Percentiles rank a stretch among this genome's conserved stretches.
These are phyloP conservation scores for Coemansia sp. DNA, from an alignment of 192 early-diverging fungal species.

Conservation along the genomic window DNA sequence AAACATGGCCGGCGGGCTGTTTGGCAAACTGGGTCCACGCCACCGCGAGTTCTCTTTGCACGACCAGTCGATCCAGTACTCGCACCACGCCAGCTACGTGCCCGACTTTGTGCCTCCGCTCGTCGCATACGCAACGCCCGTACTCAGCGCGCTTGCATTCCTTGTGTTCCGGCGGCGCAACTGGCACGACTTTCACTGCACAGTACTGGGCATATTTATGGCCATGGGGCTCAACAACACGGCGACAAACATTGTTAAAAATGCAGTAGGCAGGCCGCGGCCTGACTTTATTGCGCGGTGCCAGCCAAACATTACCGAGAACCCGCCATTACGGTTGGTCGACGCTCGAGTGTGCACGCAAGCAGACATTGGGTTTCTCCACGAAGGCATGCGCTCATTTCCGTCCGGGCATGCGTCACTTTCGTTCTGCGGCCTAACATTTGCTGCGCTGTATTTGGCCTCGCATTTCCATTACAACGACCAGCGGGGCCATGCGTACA, in stretches of 20 bases:
- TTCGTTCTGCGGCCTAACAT: constrained; percentile 69
- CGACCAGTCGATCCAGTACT: constrained; percentile 65
- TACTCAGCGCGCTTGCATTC: constrained; percentile 36
- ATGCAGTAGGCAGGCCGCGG: constrained; percentile 58
- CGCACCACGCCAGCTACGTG: constrained; percentile 48
- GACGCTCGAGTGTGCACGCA: constrained; percentile 64
- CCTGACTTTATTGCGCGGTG: constrained; percentile 65
- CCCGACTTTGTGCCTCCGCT: constrained; percentile 46
- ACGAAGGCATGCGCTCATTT: constrained; percentile 81
- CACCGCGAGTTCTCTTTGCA: constrained; percentile 69
- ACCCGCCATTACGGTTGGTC: constrained; percentile 60
- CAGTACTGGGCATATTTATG: constrained; percentile 48
- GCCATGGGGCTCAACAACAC: constrained; percentile 52
- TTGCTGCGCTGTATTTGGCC: constrained; percentile 66
- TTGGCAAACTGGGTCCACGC: constrained; percentile 61
- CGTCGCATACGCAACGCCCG: constrained; percentile 37
- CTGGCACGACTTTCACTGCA: constrained; percentile 55
- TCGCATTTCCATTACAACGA: constrained; percentile 70
- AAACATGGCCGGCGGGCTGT: constrained; percentile 57
- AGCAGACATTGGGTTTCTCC: constrained; percentile 53
- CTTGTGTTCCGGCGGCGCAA: constrained; percentile 44
- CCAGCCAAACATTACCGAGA: constrained; percentile 33
- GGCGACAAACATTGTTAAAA: constrained; percentile 56
- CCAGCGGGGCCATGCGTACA: constrained; percentile 65
- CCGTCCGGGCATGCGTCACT: constrained; percentile 84